These are phyloP conservation scores for Sinapis alba DNA, from an alignment of 441 rosid species.

Conservation along the genomic window DNA sequence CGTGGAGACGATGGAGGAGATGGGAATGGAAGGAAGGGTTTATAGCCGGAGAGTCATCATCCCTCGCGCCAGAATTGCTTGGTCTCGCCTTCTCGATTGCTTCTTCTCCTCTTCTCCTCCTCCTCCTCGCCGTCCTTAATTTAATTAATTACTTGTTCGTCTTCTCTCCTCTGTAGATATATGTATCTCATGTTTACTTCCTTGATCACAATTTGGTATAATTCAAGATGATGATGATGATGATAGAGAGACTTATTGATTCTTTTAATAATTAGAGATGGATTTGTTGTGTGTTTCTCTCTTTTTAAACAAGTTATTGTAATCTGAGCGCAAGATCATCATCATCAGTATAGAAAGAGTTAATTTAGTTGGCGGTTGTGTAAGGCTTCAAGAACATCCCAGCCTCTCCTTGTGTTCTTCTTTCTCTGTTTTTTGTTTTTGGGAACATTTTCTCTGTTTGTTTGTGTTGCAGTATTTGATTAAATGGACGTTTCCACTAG, in stretches of 20 bases:
- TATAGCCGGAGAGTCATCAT: conserved; percentile 56
- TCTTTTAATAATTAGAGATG: conserved; percentile 23
- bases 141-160: conserved; percentile 7
- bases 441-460: neutral
- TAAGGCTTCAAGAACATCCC: conserved; percentile 85
- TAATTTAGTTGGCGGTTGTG: conserved; percentile 53
- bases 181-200: neutral
- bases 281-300: conserved; percentile 5
- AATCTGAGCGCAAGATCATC: conserved; percentile 32
- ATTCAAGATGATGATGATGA: neutral
- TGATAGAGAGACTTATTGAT: conserved; percentile 12
- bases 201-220: neutral
- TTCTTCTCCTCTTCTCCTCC: conserved; percentile 46
- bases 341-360: conserved; percentile 27
- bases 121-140: conserved; percentile 37
- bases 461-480: neutral
- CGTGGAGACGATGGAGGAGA: conserved; percentile 77
- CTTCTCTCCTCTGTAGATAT: conserved; percentile 18
- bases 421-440: neutral
- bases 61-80: conserved; percentile 63
- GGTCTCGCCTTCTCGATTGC: conserved; percentile 69
- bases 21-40: conserved; percentile 58
- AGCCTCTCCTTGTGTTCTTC: conserved; percentile 28
- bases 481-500: neutral
- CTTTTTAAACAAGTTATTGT: neutral